Base-by-base conservation (phyloP, 257 asterid species). In the Misopates orontium region DNA sequence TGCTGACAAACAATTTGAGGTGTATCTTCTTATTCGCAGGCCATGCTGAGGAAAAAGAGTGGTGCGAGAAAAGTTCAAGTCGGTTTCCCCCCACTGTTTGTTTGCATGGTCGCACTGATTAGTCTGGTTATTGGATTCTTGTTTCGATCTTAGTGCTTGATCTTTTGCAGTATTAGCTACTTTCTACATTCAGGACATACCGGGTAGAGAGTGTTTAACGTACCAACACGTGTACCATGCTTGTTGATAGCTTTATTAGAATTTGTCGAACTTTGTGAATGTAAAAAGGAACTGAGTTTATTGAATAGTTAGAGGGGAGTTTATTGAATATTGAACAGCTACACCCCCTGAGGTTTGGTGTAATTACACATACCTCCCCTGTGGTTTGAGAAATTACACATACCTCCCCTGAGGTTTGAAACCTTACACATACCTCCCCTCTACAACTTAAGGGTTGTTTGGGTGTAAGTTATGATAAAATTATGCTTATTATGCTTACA, bases 21-120 rank as follows among this genome's bases (percentile, higher is more conserved):
- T 8, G 51, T 14, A 20, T 62, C 20, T 49, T 49, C 40, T 48
- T 48, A 42, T 62, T 57, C 21, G 56, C 81, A 82, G 85, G 83
- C 66, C 11, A 50, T 70, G 49, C 24, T 50, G 39, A 74, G 71
- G 74, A 74, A 69, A 56, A 69, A 72, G 22, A 48, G 56, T 42
- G 73, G 78, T 5, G 45, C 28, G 17, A 74, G 67, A 55, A 70
- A 41, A 50, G 78, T 70, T 62, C 79, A 66, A 66, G 74, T 71
- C 51, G 83, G 83, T 24, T 82, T 82, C 44, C 83, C 85, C 22
- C 78, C 83, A 1, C 72, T 77, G 41, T 79, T 74, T 62, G 81
- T 82, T 56, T 71, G 74, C 76, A 64, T 70, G 78, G 79, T 77
- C 9, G 74, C 78, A 31, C 64, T 82, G 40, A 67, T 79, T 36